A percentile compares a stretch with the other conserved stretches of the same genome.
These are phyloP conservation scores for Blastosporella zonata DNA, from an alignment of 1,284 basidiomycete genomes.

Conservation along the genomic window DNA sequence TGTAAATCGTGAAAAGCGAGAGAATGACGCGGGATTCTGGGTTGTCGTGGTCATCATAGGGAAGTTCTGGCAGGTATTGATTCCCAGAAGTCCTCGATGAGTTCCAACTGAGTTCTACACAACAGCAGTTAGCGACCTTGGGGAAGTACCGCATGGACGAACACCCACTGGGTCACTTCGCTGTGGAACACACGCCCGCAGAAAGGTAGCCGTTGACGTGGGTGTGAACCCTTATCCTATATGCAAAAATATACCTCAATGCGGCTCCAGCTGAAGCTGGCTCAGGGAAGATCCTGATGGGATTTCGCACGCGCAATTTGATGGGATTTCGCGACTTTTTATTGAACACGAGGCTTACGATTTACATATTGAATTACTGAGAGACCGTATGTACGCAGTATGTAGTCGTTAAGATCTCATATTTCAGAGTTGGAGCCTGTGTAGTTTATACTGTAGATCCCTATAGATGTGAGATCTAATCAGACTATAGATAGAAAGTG, in stretches of 20 bases:
- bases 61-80: neutral
- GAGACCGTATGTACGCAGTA: too few species aligned
- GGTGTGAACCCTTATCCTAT: neutral
- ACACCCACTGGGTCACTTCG: neutral
- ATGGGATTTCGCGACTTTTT: neutral
- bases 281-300: neutral
- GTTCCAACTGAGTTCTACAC: neutral
- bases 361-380: neutral
- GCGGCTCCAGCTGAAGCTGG: too few species aligned
- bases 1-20: conserved; percentile 27
- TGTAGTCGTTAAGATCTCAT: too few species aligned
- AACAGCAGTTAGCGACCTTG: neutral
- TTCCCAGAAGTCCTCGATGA: conserved; percentile 6
- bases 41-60: conserved; percentile 22
- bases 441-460: too few species aligned
- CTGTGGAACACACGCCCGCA: neutral
- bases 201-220: neutral
- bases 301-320: neutral
- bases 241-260: too few species aligned
- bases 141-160: neutral
- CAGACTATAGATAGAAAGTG: too few species aligned
- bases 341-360: neutral
- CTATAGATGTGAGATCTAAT: too few species aligned
- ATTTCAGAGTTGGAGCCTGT: too few species aligned
- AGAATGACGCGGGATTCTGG: conserved; percentile 29